Percentiles rank a stretch among this genome's conserved stretches.
These are phyloP conservation scores for Pisolithus orientalis DNA, from an alignment of 768 basidiomycete genomes.

Conservation along the genomic window DNA sequence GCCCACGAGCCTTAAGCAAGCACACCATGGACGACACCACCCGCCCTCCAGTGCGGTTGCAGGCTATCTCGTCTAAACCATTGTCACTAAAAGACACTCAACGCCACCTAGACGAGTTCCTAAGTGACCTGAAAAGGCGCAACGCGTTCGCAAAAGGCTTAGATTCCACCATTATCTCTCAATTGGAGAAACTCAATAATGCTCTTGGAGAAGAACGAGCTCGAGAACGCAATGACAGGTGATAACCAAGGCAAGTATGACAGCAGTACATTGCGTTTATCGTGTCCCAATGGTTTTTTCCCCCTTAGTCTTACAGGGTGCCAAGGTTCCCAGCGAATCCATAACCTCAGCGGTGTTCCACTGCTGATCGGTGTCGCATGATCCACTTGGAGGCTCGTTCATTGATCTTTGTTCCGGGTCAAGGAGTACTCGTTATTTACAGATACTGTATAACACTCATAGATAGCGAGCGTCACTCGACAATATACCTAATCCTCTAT, in stretches of 20 bases:
- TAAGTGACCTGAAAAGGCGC: conserved; percentile 43
- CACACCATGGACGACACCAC: conserved; percentile 41
- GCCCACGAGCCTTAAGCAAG: conserved; percentile 6
- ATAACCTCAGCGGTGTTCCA: too few species aligned
- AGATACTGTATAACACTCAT: too few species aligned
- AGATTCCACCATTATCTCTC: conserved; percentile 51
- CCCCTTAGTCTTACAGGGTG: too few species aligned
- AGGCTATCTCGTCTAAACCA: conserved; percentile 28
- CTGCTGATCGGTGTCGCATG: too few species aligned
- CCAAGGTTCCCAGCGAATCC: too few species aligned
- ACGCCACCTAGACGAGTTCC: conserved; percentile 38
- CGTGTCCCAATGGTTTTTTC: too few species aligned
- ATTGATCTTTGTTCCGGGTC: too few species aligned
- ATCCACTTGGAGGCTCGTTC: too few species aligned
- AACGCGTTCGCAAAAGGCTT: conserved; percentile 43
- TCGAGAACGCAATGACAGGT: conserved; percentile 10
- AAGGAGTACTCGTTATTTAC: too few species aligned
- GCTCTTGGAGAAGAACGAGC: conserved; percentile 45
- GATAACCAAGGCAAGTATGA: neutral
- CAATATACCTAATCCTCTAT: too few species aligned
- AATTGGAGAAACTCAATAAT: conserved; percentile 49
- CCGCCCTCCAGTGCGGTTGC: conserved; percentile 43
- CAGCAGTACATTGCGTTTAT: neutral
- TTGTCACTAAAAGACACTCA: conserved; percentile 37
- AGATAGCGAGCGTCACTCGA: too few species aligned